Base-by-base conservation (phyloP, 1,284 basidiomycete species). In the Tilletia indica region DNA sequence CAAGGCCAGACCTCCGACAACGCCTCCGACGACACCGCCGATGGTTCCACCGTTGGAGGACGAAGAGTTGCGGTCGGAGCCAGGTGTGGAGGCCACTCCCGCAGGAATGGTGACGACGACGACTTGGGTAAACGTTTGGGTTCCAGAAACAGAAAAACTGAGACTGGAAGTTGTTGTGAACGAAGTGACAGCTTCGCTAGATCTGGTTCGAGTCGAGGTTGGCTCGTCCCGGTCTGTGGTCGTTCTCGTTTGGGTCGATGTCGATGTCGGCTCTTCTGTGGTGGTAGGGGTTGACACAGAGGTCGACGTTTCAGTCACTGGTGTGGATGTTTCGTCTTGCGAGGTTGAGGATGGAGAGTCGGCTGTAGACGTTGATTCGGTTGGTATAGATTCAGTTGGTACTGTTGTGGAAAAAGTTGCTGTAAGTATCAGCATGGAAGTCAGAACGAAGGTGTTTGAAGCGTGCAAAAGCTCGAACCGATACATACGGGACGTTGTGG, bases 11-110 rank as follows among this genome's bases (percentile, higher is more conserved):
- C 80, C 80, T 2, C 78, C 80, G 3, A 81, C 73, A 16, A 81
- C 78, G 31, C 80, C 80, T 34, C 80, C 80, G 1, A 80, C 80
- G 31, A 80, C 74, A 31, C 78, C 80, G 19, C 80, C 80, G 38
- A 81, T 79, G 58, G 79, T 72, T 25, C 73, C 80, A 2, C 70
- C 76, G 68, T 81, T 81, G 73, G 58, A 49, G 71, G 71, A 70
- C n/a, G 77, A 71, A 45, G 71, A 68, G 39, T 71, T 71, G 9
- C 70, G 72, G 4, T 74, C 74, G 34, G 74, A 69, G 36, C 68
- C 63, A 19, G 71, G 71, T 19, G 74, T 75, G 47, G 73, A 49
- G 31, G 75, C 72, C 38, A 76, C 72, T 25, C 71, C 72, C 19
- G 77, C 73, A 3, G 75, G 73, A 70, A 73, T 76, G 21, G 74